Evolutionary conservation across 2,329 filamentous ascomycete species (phyloP).

Genomic region (Tolypocladium pustulatum): DNA sequence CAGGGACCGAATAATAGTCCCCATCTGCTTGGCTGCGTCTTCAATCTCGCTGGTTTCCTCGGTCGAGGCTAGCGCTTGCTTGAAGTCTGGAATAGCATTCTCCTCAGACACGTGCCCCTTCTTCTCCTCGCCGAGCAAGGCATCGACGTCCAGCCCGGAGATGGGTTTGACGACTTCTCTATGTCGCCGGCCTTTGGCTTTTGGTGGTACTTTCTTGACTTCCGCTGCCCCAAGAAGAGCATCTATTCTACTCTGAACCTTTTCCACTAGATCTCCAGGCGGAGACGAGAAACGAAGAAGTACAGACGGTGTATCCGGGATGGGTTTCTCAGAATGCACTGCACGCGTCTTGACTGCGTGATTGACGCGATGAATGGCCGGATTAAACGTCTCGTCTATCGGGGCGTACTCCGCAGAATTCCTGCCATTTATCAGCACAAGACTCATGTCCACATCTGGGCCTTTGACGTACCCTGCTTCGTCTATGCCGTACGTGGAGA

Average conservation of each 20-base stretch:
- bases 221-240: constrained; percentile 58
- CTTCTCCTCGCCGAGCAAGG: constrained; percentile 54
- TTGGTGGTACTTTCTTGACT: constrained; percentile 82
- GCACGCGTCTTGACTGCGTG: constrained; percentile 78
- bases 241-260: constrained; percentile 47
- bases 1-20: constrained; percentile 54
- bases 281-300: constrained; percentile 65
- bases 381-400: constrained; percentile 75
- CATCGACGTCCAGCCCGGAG: constrained; percentile 80
- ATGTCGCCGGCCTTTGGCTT: constrained; percentile 61
- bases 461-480: constrained; percentile 54
- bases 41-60: constrained; percentile 52
- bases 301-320: constrained; percentile 51
- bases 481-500: constrained; percentile 60
- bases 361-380: constrained; percentile 78
- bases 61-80: constrained; percentile 57
- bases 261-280: constrained; percentile 53
- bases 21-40: constrained; percentile 66
- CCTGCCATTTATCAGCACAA: constrained; percentile 12
- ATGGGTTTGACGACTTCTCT: constrained; percentile 69
- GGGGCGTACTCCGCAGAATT: constrained; percentile 56
- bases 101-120: constrained; percentile 39
- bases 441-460: no score
- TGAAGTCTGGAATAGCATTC: constrained; percentile 87
- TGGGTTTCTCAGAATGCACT: constrained; percentile 54